Evolutionary conservation across 257 asterid species (phyloP), one percentile per base, ranked within the genome.

Genomic region (Fraxinus excelsior): DNA sequence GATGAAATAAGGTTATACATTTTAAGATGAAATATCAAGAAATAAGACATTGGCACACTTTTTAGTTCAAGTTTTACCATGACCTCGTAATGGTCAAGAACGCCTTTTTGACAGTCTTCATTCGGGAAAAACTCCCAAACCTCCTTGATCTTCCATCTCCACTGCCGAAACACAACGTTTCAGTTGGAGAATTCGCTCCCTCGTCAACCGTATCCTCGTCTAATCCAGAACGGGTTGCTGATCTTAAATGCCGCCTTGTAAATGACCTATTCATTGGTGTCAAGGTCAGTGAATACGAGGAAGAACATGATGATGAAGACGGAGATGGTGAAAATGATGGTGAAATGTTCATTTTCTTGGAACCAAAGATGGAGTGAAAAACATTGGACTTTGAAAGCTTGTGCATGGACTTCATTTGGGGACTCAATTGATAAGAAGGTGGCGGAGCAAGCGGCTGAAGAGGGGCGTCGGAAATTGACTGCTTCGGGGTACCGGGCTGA

Each of bases 401-500:
- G 5, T 71, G 64, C 81, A 42, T 28, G 49, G 82, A 78, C 8
- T 68, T 42, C 0, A 44, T 37, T 16, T 42, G 49, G 2, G 85
- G 85, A 67, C 74, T 77, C 1, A 77, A 74, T 11, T 76, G 85
- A 78, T 85, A 87, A 28, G 88, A 88, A 53, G 96, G 97, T 34
- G 97, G 97, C 80, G 97, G 96, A 16, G 92, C 88, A 1, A 90
- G 87, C 14, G 97, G 96, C 7, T 91, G 94, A 21, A 85, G 84
- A 29, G 89, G 84, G 83, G 67, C 38, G 70, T 77, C 83, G 64
- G 78, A 65, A 72, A 80, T 67, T 6, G 78, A 12, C 78, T 92
- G 93, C 56, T 89, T 92, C 0, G 97, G 97, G 49, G 97, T 92
- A 0, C 97, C 97, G 31, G 97, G 97, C 82, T 76, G 85, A 14